Evolutionary conservation across 768 basidiomycete genomes (phyloP), one percentile per base, ranked within the genome.

Genomic region (Mycena sanguinolenta): DNA sequence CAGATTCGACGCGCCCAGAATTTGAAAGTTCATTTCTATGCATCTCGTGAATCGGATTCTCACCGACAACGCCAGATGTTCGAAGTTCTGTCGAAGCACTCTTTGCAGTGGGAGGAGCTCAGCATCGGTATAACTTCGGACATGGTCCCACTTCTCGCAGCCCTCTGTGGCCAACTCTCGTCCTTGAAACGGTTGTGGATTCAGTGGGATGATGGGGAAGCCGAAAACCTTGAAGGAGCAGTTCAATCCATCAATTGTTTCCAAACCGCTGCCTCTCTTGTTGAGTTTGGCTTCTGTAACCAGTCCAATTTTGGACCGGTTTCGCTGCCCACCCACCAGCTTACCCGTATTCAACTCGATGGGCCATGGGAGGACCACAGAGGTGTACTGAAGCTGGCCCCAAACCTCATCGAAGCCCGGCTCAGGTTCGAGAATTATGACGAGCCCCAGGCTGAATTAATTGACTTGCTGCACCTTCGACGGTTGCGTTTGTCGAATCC

Each of bases 11-110:
- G 55, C 21, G 62, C 62, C 17, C 21, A 49, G 9, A 63, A 21
- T 3, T 21, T 69, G 0, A 58, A 36, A n/a, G 50, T 69, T 14
- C 53, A 58, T 19, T 69, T 69, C n/a, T 50, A 50, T 34, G 53
- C 61, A 8, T n/a, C 9, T 23, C 17, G 58, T 14, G 5, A 13
- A 3, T 1, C 8, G 2, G 30, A 58, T 8, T 3, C 62, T 23
- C 8, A 1, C 1, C 49, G 36, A 28, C 68, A 69, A 30, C 30
- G 42, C 7, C 9, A 30, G 8, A 25, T 42, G 3, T 69, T 69
- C 5, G 6, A 30, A 4, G 23, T 27, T 23, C 25, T 69, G 21
- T 19, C 62, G 10, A 5, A 64, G 23, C 50, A 63, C 42, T 23
- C 58, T 2, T 1, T n/a, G 3, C 36, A 38, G 0, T 69, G 62